Evolutionary conservation across 805 yeast species (phyloP).

Genomic region (Isabelozyma rhagii): DNA sequence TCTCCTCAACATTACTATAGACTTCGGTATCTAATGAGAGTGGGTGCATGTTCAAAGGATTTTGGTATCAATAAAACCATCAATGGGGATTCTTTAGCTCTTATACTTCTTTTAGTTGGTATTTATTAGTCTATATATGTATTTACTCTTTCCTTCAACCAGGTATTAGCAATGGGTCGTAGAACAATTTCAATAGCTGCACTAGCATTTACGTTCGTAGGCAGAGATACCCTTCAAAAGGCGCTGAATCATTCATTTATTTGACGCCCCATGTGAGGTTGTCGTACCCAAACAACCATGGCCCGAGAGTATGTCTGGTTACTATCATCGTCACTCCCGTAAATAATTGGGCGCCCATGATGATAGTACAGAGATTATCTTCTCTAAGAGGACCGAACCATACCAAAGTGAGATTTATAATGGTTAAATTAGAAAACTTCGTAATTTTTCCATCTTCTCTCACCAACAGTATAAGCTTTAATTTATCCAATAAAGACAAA

Average conservation of each 20-base stretch:
- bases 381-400: constrained; percentile 91
- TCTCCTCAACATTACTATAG: too few relatives aligned
- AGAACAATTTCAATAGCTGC: too few relatives aligned
- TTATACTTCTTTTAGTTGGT: too few relatives aligned
- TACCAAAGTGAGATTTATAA: constrained; percentile 78
- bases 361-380: constrained; percentile 60
- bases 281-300: constrained; percentile 84
- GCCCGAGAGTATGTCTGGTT: constrained; percentile 81
- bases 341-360: constrained; percentile 60
- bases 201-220: too few relatives aligned
- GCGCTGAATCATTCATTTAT: constrained; percentile 6
- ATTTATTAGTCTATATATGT: too few relatives aligned
- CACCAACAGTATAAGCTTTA: constrained; percentile 45
- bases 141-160: too few relatives aligned
- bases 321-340: constrained; percentile 66
- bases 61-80: too few relatives aligned
- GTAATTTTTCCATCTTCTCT: constrained; percentile 20
- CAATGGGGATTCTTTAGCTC: too few relatives aligned
- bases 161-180: too few relatives aligned
- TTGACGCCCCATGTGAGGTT: constrained; percentile 53
- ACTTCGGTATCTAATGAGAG: too few relatives aligned
- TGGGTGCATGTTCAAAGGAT: too few relatives aligned
- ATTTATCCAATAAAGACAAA: constrained; percentile 43
- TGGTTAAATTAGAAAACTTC: constrained; percentile 76
- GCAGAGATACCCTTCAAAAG: not conserved